Percentiles rank a stretch among this genome's conserved stretches.
Evolutionary conservation across 2,329 filamentous ascomycete species (phyloP).

Genomic region (Diatrype stigma): DNA sequence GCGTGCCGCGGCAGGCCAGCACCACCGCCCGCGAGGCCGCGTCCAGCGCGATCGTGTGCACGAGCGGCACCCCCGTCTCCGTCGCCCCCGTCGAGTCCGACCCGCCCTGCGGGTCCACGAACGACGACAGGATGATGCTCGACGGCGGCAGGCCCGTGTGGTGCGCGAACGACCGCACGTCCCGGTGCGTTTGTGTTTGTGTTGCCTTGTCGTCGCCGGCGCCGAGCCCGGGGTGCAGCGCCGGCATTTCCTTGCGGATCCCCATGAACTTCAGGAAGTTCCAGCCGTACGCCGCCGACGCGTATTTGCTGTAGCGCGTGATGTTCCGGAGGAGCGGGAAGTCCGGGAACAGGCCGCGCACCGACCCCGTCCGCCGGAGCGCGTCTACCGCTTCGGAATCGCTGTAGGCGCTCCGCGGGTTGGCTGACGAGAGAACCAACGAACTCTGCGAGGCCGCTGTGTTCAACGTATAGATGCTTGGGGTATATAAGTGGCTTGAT

Average conservation of each 20-base stretch:
- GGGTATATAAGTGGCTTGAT: conserved; percentile 33
- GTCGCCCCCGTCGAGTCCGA: conserved; percentile 62
- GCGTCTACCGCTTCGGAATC: conserved; percentile 44
- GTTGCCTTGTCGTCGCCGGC: no score
- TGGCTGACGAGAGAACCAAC: conserved; percentile 45
- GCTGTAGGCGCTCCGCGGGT: conserved; percentile 44
- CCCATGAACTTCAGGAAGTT: conserved; percentile 61
- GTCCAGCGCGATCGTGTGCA: conserved; percentile 70
- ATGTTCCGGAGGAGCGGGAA: conserved; percentile 59
- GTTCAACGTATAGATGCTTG: conserved; percentile 58
- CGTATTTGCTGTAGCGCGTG: conserved; percentile 61
- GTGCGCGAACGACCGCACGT: conserved; percentile 59
- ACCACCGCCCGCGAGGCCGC: conserved; percentile 69
- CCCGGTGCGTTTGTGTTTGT: conserved; percentile 54
- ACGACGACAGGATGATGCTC: conserved; percentile 64
- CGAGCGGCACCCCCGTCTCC: conserved; percentile 63
- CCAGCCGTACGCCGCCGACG: conserved; percentile 62
- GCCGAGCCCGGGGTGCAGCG: conserved; percentile 38
- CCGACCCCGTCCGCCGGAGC: conserved; percentile 47
- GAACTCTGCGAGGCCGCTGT: conserved; percentile 54
- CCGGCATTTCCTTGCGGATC: conserved; percentile 49
- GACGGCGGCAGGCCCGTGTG: conserved; percentile 56
- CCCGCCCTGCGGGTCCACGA: conserved; percentile 65
- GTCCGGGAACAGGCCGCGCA: conserved; percentile 56
- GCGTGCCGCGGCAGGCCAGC: conserved; percentile 66